phyloP scores from a whole-genome alignment of 1,284 basidiomycete genomes.

The Erythrobasidium hasegawianum region DNA sequence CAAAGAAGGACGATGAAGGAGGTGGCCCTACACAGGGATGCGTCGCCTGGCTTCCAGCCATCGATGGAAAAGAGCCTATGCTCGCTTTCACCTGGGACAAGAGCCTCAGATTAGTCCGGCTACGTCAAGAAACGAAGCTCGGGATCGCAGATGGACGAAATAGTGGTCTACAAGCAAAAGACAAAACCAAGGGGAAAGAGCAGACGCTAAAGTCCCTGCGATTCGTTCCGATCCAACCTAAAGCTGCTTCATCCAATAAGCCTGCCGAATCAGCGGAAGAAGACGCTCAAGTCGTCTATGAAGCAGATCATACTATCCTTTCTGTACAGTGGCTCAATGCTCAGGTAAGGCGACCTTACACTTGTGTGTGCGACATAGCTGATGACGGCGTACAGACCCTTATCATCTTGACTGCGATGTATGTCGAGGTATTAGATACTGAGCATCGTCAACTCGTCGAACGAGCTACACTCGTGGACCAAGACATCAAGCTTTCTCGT shows the following conservation, averaged over 20 bases:
- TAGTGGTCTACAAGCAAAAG: background rate
- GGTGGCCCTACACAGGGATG: conserved; percentile 51
- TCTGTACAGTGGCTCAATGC: conserved; percentile 54
- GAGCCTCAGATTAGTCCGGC: conserved; percentile 58
- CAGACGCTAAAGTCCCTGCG: no score
- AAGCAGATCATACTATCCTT: conserved; percentile 47
- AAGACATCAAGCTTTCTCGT: background rate
- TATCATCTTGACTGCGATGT: conserved; percentile 56
- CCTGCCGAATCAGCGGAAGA: background rate
- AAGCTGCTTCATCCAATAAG: background rate
- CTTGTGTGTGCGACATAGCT: background rate
- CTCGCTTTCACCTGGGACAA: conserved; percentile 80
- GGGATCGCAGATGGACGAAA: background rate
- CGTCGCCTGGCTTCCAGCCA: conserved; percentile 69
- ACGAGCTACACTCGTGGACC: conserved; percentile 42
- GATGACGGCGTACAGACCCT: conserved; percentile 47
- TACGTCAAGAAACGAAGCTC: conserved; percentile 5
- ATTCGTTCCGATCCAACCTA: no score
- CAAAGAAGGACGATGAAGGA: conserved; percentile 49
- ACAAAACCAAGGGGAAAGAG: background rate
- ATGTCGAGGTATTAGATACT: conserved; percentile 69
- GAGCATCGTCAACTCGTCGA: conserved; percentile 50
- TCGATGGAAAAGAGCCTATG: conserved; percentile 55
- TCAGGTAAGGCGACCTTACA: conserved; percentile 46
- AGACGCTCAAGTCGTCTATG: background rate